phyloP scores from a whole-genome alignment of 345 rosid genomes.

The Eucalyptus erythrocorys region DNA sequence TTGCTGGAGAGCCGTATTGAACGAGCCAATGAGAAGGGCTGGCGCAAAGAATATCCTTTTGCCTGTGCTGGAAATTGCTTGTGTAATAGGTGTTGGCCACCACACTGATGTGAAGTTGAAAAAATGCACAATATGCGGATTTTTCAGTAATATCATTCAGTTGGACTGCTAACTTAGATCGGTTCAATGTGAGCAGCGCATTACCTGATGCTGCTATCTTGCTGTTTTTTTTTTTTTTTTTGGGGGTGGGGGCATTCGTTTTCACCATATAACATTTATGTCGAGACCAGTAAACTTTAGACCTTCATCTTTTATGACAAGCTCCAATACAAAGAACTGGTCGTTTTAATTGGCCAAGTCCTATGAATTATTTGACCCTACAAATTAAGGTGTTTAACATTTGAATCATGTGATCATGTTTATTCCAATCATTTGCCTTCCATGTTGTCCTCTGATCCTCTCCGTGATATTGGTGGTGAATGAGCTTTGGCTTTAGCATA shows the following conservation, averaged over 20 bases:
- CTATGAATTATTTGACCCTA: neutral
- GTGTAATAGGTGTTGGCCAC: neutral
- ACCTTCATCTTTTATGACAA: neutral
- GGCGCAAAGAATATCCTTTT: conserved; percentile 94
- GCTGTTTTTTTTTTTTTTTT: neutral
- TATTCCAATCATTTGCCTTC: neutral
- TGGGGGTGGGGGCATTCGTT: neutral
- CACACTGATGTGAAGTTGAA: neutral
- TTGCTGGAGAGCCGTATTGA: conserved; percentile 46
- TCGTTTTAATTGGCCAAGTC: neutral
- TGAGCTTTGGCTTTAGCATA: neutral
- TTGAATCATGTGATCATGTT: neutral
- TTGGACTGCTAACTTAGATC: neutral
- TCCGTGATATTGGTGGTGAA: neutral
- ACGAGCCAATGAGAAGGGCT: conserved; percentile 82
- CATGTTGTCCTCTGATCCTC: neutral
- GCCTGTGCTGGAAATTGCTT: neutral
- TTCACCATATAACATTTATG: neutral
- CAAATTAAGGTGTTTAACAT: neutral
- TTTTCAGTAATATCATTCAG: neutral
- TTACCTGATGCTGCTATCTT: neutral
- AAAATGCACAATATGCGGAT: neutral
- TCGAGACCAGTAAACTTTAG: neutral
- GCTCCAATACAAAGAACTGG: neutral
- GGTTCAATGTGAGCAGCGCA: neutral